Evolutionary conservation across 495 filamentous ascomycete genomes (phyloP), one percentile per base, ranked within the genome.

Genomic region (Lophium mytilinum): DNA sequence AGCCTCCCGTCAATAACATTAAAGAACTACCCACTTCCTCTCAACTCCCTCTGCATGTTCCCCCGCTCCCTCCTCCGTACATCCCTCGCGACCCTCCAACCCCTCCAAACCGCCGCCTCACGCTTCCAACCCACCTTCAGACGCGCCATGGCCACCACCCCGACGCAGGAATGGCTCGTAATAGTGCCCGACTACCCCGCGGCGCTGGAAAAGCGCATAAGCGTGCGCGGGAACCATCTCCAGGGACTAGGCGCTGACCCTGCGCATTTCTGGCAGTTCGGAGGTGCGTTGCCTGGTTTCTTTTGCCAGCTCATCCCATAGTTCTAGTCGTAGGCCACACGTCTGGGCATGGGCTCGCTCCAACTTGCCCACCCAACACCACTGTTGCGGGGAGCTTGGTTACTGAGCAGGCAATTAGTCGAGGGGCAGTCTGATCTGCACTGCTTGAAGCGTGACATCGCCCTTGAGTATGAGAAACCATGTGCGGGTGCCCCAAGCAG

Each of bases 171-270:
- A 71, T 97, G 86, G 83, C 78, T 97, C 9, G 85, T 90, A 62
- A 83, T 96, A 52, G 61, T 92, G 14, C 91, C 90, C 14, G 92
- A 97, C 71, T 78, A 83, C 59, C 77, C 77, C 0, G 85, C 80
- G 4, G 77, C 72, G n/a, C 69, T 85, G 62, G 73, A 77, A 49
- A 86, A 86, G 75, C 71, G 91, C 35, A 68, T 94, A 37, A 80
- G 84, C 64, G 82, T 89, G 48, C 78, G 91, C 50, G 73, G 77
- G 87, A 14, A 62, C 33, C 65, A 64, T 58, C 37, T 66, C 24
- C 39, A 19, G 30, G 53, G 53, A 14, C 36, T 64, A n/a, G 43
- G 42, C 33, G 24, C 33, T 0, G 61, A 64, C 51, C 50, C 55
- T 0, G 58, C 56, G 47, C 48, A 21, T n/a, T 67, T 64, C 56